Evolutionary conservation across 805 yeast species (phyloP), one percentile per base, ranked within the genome.

Genomic region (Yamadazyma philogaea): DNA sequence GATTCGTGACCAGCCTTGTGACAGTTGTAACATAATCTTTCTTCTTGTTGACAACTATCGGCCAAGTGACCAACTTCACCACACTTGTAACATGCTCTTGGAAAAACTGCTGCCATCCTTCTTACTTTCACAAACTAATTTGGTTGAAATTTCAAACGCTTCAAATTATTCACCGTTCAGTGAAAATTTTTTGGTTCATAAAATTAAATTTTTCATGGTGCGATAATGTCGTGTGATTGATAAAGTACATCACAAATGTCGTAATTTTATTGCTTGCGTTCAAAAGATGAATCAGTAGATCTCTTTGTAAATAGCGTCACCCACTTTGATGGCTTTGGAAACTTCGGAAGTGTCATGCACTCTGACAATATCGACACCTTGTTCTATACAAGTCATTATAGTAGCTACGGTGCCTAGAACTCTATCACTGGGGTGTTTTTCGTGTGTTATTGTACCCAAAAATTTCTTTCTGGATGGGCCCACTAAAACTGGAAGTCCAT

Each of bases 21-120:
- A 70, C 96, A 87, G 81, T 88, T 87, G 84, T 88, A 87, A 71
- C 96, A 87, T 61, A 87, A 74, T 72, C 90, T 82, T 66, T 84
- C 90, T 47, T 82, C 74, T 68, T 87, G 90, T 50, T 78, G 73
- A 72, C 97, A 89, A 61, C 79, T 84, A 61, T 85, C 93, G 54
- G 96, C 95, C 61, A 86, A 74, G 74, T 87, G 96, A 51, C 96
- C 96, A 55, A 84, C 77, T 70, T 86, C 87, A 60, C 96, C 96
- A 72, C 96, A 87, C 66, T 87, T 87, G 77, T 79, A 86, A 75
- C 95, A 86, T 51, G 91, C 83, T 78, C 84, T 86, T 64, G 81
- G 82, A 67, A 64, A 70, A 47, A 66, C 66, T 50, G 68, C 66
- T 42, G 71, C 70, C 72, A 65, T 66, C 40, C 39, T 52, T 39